Evolutionary conservation across 441 rosid genomes (phyloP).

Genomic region (Erodium chrysanthum): DNA sequence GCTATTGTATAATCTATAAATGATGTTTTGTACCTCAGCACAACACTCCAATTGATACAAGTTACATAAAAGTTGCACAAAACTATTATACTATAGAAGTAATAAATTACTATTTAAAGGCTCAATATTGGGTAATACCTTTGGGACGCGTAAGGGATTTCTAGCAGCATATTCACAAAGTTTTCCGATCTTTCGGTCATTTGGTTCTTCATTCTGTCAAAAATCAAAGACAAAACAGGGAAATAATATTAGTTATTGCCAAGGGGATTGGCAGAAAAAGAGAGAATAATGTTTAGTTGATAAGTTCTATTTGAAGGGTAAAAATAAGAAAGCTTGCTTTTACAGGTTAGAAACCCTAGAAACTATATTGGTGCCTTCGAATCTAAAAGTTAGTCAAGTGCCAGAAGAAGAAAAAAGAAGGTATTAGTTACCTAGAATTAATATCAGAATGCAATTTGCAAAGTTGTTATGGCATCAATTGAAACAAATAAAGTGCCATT

Average conservation of each 20-base stretch:
- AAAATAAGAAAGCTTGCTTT: not conserved
- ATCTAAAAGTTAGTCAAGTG: not conserved
- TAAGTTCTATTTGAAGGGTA: not conserved
- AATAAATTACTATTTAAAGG: not conserved
- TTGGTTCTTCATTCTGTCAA: conserved; percentile 68
- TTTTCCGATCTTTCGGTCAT: conserved; percentile 81
- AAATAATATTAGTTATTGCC: not conserved
- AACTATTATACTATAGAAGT: not conserved
- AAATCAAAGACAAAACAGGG: not conserved
- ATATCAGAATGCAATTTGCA: not conserved
- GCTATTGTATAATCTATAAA: not conserved
- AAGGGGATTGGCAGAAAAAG: not conserved
- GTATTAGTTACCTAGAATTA: not conserved
- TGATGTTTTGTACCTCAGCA: not conserved
- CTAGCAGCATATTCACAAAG: conserved; percentile 87
- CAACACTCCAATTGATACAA: not conserved
- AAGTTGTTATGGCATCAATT: not conserved
- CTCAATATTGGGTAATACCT: conserved; percentile 35
- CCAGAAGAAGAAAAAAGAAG: not conserved
- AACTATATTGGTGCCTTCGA: not conserved
- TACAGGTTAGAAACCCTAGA: not conserved
- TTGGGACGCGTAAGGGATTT: conserved; percentile 83
- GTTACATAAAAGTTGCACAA: not conserved
- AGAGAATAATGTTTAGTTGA: conserved; percentile 1
- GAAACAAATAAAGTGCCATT: not conserved